Evolutionary conservation across 768 basidiomycete genomes (phyloP), one percentile per base, ranked within the genome.

Genomic region (Coprinopsis sp.): DNA sequence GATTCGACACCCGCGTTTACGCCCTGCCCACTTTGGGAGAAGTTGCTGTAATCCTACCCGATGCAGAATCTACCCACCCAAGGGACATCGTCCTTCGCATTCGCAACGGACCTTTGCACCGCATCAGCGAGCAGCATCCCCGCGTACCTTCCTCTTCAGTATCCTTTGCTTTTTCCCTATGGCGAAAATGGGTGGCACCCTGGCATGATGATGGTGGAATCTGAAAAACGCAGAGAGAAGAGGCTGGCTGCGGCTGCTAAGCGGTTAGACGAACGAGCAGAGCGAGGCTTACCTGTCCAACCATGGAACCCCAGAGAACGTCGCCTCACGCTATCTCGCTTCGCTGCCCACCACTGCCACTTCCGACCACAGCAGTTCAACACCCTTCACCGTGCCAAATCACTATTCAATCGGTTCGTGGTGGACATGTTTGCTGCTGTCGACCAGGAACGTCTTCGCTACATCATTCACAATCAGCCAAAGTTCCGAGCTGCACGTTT

Each of bases 111-210:
- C 54, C 49, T 2, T 47, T 73, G 4, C 22, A 48, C 19, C 42
- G 55, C 2, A 69, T 75, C 30, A 61, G 44, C 47, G 62, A 77
- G 1, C 44, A 56, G 0, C 57, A 70, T n/a, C 48, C 60, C 65
- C 3, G 43, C 54, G 0, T 77, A 76, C 49, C 21, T 51, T 0
- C 51, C 71, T 0, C 57, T 77, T 1, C 67, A 73, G 11, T 76
- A 73, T 67, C 64, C 69, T 0, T 50, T 78, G 0, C 58, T 77
- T 2, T 76, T 76, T 59, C 67, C 72, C 4, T 16, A 42, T 33
- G 70, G 70, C 1, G 53, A 68, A 13, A 37, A 51, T 33, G 72
- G 73, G 2, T 76, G 67, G 72, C 65, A 74, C 60, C 74, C 72
- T 29, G 60, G 64, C 3, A 74, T 77, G 59, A 43, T n/a, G 18